A percentile compares a stretch with the other conserved stretches of the same genome.
Evolutionary conservation across 129 eudicot genomes (phyloP).

Genomic region (Chrysanthemum seticuspe): DNA sequence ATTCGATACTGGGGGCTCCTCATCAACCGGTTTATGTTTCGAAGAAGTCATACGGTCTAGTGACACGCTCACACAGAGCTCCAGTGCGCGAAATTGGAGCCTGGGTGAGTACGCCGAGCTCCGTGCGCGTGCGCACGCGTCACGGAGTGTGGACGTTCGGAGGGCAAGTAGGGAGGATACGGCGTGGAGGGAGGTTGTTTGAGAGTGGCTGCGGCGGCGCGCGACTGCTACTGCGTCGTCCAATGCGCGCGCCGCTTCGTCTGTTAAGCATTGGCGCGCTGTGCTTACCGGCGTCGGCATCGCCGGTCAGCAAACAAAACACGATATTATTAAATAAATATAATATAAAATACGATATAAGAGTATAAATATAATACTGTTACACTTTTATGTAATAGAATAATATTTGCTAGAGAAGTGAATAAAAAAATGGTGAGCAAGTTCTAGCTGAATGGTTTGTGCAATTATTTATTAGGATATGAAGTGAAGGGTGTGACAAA

Average conservation of each 20-base stretch:
- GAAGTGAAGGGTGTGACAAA: neutral
- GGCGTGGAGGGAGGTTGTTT: slow-evolving; percentile 67
- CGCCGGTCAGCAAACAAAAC: slow-evolving; percentile 43
- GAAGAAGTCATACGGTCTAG: slow-evolving; percentile 57
- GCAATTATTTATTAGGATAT: slow-evolving; percentile 38
- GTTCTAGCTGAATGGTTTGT: slow-evolving; percentile 34
- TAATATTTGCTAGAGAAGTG: neutral
- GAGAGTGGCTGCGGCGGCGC: slow-evolving; percentile 57
- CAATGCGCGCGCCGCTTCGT: slow-evolving; percentile 55
- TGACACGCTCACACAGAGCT: slow-evolving; percentile 53
- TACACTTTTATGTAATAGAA: no score
- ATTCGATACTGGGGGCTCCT: slow-evolving; percentile 62
- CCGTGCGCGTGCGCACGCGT: slow-evolving; percentile 57
- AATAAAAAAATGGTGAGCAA: slow-evolving; percentile 24
- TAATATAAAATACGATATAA: neutral
- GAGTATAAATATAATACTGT: neutral
- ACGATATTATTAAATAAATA: neutral
- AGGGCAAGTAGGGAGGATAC: slow-evolving; percentile 48
- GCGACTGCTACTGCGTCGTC: slow-evolving; percentile 71
- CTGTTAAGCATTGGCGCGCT: slow-evolving; percentile 64
- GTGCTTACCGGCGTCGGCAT: slow-evolving; percentile 77
- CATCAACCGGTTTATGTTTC: slow-evolving; percentile 32
- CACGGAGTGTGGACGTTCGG: slow-evolving; percentile 47
- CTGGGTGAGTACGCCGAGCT: slow-evolving; percentile 59
- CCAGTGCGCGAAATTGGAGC: slow-evolving; percentile 60